Evolutionary conservation across 768 basidiomycete species (phyloP), one percentile per base, ranked within the genome.

Genomic region (Russula foetens): DNA sequence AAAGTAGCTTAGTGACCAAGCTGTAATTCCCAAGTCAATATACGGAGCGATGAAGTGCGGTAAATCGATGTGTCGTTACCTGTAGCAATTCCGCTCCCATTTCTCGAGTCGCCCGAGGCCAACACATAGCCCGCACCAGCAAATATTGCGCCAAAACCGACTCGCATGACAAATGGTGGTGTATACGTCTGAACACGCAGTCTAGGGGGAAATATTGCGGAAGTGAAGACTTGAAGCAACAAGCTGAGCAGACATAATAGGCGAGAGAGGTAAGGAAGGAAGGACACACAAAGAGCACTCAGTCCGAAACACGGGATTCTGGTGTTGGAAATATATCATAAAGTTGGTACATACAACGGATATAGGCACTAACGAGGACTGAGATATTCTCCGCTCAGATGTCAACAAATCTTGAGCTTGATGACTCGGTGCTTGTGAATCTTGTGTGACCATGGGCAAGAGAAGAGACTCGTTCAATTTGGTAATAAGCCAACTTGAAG

Each of bases 1-100:
- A 35, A 79, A 71, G 59, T 78, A 79, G 35, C 74, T 78, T 48
- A 79, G 65, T n/a, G 76, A 76, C 76, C 76, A 79, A 7, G 77
- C 78, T 76, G 49, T 4, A 57, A 33, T 45, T 17, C 52, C 52
- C 17, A 47, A 31, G 44, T 35, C 39, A 57, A 46, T n/a, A 15
- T 41, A 12, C 6, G n/a, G 21, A 41, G 28, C 6, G n/a, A 26
- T 23, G 12, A 14, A 61, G 46, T 53, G 19, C 0, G n/a, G 38
- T 39, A 23, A 11, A 44, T 21, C 35, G 14, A 21, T 67, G 29
- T 14, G 50, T 17, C 60, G 67, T 47, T 52, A 75, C 74, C 70
- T 26, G 74, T 79, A 21, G 74, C 64, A 23, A 79, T 75, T 0
- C 79, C 79, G 53, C 75, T 72, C 1, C 79, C 79, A 56, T 81